Percentiles rank a stretch among this genome's conserved stretches.
phyloP scores from a whole-genome alignment of 148 eudicot genomes.

The Vaccinium macrocarpon region DNA sequence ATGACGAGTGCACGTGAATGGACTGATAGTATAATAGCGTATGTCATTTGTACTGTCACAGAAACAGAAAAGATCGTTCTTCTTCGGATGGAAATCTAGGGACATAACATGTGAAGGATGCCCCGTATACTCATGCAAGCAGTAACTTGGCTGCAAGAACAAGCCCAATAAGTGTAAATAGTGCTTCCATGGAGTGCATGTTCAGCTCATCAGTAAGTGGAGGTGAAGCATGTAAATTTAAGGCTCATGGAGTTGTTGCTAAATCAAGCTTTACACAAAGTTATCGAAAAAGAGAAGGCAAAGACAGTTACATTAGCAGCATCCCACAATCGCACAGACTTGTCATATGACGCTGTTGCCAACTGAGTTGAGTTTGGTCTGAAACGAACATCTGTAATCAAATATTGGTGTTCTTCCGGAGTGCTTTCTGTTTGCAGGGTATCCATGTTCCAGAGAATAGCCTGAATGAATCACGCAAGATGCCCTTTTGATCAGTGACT shows the following conservation, averaged over 20 bases:
- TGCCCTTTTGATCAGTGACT: background rate
- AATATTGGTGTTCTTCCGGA: constrained; percentile 62
- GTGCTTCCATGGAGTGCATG: background rate
- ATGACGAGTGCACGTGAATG: constrained; percentile 64
- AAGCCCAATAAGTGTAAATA: background rate
- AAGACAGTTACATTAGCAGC: constrained; percentile 65
- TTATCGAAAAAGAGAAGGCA: background rate
- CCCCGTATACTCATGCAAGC: constrained; percentile 68
- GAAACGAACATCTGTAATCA: constrained; percentile 83
- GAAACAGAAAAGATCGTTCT: constrained; percentile 82
- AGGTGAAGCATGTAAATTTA: constrained; percentile 18
- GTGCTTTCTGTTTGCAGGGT: constrained; percentile 70
- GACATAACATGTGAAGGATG: constrained; percentile 78
- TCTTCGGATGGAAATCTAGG: constrained; percentile 95
- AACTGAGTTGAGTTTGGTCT: constrained; percentile 82
- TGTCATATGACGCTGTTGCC: constrained; percentile 85
- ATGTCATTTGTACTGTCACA: constrained; percentile 84
- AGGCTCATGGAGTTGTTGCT: background rate
- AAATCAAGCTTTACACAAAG: background rate
- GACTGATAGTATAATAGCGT: constrained; percentile 69
- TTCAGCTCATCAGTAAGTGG: background rate
- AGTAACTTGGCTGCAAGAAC: constrained; percentile 78
- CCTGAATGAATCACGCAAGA: constrained; percentile 39
- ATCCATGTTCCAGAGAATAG: constrained; percentile 92
- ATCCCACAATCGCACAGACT: constrained; percentile 91